Base-by-base conservation (phyloP, 1,284 basidiomycete species). In the Chalciporus piperatoides region DNA sequence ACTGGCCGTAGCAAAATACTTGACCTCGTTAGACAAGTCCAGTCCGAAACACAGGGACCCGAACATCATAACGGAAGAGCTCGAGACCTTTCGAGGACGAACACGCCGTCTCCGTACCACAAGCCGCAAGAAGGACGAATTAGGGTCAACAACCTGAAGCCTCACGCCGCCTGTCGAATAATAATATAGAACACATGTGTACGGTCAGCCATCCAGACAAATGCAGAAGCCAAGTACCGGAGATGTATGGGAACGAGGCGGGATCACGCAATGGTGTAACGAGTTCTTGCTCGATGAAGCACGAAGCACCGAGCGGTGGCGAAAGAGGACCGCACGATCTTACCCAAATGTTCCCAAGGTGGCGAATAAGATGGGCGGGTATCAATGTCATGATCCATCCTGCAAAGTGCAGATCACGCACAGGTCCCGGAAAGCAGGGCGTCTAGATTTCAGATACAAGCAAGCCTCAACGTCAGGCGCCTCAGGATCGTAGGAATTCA, bases 371-470 rank as follows among this genome's bases (percentile, higher is more conserved):
- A 48, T 40, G 53, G 49, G 41, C 46, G 27, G 17, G 9, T 61
- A 48, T 59, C 53, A 19, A 19, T 19, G 52, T 47, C 55, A 15
- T 15, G 32, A 15, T 33, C 32, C 32, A 62, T 66, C 46, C 58
- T 52, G 50, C 46, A 38, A 19, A 38, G 51, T 48, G 60, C 58
- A 58, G 60, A 62, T 52, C 51, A 65, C 54, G 30, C 43, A 35
- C 43, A n/a, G 10, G 19, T 30, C 28, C 12, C 8, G 8, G 27
- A 12, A 28, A 11, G 27, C 19, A 32, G 27, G 10, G 28, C 33
- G 43, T 24, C 43, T 36, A 44, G 43, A 12, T 30, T 30, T 36
- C 43, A 36, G 30, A 44, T 19, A 19, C n/a, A n/a, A 9, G 19
- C 19, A 42, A 14, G 27, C n/a, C n/a, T n/a, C n/a, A n/a, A n/a